Percentiles rank a stretch among this genome's conserved stretches.
Conservation (phyloP, 75 land plant species). For the Chamaecyparis obtusa region DNA sequence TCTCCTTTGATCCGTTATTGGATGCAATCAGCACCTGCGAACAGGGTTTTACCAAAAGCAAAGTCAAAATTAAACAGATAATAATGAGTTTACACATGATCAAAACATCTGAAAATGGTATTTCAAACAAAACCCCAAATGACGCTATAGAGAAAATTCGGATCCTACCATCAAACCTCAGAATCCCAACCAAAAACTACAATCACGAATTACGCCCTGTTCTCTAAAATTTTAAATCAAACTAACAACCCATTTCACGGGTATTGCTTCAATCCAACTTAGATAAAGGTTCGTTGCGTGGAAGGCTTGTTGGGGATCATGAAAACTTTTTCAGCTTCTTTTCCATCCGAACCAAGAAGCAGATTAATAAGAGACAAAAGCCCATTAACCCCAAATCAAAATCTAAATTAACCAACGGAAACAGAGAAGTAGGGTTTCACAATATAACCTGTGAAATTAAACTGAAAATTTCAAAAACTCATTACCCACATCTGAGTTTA, state of each 20-base stretch:
- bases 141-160: background rate
- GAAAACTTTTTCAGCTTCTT: background rate
- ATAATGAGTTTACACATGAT: background rate
- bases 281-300: background rate
- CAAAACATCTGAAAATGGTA: background rate
- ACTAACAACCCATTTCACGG: background rate
- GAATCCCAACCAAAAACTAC: background rate
- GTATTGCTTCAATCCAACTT: background rate
- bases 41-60: constrained; percentile 1
- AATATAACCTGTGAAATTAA: background rate
- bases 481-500: background rate
- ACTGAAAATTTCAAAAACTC: background rate
- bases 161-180: background rate
- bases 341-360: background rate
- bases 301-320: background rate
- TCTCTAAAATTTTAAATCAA: background rate
- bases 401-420: background rate
- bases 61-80: background rate
- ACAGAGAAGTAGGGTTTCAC: background rate
- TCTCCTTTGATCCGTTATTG: constrained; percentile 73
- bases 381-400: background rate
- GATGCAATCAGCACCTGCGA: constrained; percentile 72
- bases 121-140: background rate
- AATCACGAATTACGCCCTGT: background rate
- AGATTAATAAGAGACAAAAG: background rate